Base-by-base conservation (phyloP, 352 stramenopile genomes). In the Phytophthora multivora region DNA sequence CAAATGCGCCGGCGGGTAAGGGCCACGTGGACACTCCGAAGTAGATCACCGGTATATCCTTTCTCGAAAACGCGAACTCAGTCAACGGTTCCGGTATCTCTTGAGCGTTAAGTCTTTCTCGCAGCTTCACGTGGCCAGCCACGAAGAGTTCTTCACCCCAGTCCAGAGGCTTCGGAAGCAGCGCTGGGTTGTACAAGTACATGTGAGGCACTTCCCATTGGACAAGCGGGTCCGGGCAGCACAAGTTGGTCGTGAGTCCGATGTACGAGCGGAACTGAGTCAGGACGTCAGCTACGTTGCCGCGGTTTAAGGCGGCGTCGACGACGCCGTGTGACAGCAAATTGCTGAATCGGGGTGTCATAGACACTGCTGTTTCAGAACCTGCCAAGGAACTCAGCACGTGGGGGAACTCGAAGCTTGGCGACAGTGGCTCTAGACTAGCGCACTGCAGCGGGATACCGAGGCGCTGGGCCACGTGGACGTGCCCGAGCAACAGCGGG, bases 381-480 rank as follows among this genome's bases (percentile, higher is more conserved):
- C 18, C 46, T 26, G 19, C 26, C 11, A 59, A 62, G 5, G 67
- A 66, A 35, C 66, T 77, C 45, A 83, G 30, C 11, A 77, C 43
- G 39, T 81, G 70, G 2, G 73, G 69, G 31, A 85, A 80, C 19
- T 66, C 68, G 26, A 63, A 67, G 12, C 73, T 86, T 16, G 63
- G 67, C 1, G 71, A 74, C 19, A 71, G 51, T 26, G 75, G 69
- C 11, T 67, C 50, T 10, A 70, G 48, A 28, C 73, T 74, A 28
- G 72, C 49, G 23, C 71, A 79, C n/a, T 85, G 75, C 16, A 85
- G 35, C 12, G 75, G 73, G 11, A 82, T 69, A 11, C 75, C 75
- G 8, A 85, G 73, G 8, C 75, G 69, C 48, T 82, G 49, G 0
- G 75, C 75, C 10, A 85, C 69, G 11, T 75, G 50, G 15, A 63